A percentile compares a stretch with the other conserved stretches of the same genome.
Evolutionary conservation across 1,139 yeast species (phyloP).

Genomic region (Suhomyces chickasaworum): DNA sequence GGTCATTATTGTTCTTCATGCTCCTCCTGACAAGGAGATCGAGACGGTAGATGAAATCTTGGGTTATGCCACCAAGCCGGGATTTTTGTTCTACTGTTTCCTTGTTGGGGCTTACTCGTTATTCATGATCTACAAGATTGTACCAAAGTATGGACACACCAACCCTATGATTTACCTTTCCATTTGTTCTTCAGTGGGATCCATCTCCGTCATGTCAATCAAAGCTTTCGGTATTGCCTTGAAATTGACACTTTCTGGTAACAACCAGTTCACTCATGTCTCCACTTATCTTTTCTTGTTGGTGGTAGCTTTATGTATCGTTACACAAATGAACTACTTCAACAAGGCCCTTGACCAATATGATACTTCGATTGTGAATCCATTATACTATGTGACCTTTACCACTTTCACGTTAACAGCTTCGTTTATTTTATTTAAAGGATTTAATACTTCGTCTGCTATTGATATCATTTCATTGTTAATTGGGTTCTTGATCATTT

Average conservation of each 20-base stretch:
- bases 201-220: conserved; percentile 88
- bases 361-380: conserved; percentile 90
- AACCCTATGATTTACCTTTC: conserved; percentile 91
- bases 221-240: conserved; percentile 93
- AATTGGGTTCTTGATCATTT: conserved; percentile 84
- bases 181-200: conserved; percentile 88
- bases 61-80: conserved; percentile 78
- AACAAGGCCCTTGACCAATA: conserved; percentile 92
- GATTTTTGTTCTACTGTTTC: conserved; percentile 68
- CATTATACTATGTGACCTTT: conserved; percentile 86
- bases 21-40: conserved; percentile 91
- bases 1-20: conserved; percentile 86
- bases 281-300: conserved; percentile 80
- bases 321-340: conserved; percentile 92
- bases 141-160: conserved; percentile 76
- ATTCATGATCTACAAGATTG: conserved; percentile 81
- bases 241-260: conserved; percentile 83
- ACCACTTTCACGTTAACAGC: conserved; percentile 88
- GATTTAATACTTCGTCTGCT: conserved; percentile 81
- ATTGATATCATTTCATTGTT: conserved; percentile 83
- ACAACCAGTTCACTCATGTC: conserved; percentile 82
- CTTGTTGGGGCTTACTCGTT: conserved; percentile 66
- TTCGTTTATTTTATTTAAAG: conserved; percentile 81
- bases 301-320: conserved; percentile 78
- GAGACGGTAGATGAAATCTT: conserved; percentile 87